These are phyloP conservation scores for Kwoniella sp. DNA, from an alignment of 768 basidiomycete species.

Conservation along the genomic window DNA sequence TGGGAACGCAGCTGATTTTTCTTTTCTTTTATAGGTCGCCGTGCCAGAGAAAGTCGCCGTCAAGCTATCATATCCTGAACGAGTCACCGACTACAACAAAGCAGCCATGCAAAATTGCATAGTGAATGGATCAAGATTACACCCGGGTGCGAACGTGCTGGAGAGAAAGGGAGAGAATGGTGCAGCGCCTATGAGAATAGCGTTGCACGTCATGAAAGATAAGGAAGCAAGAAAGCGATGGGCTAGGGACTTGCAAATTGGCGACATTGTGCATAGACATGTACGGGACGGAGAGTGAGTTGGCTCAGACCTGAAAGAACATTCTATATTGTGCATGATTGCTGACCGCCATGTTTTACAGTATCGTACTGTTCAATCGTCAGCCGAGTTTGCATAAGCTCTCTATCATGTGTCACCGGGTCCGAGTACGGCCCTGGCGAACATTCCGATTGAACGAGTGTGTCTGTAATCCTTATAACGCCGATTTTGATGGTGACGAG, in stretches of 20 bases:
- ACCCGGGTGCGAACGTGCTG: conserved; percentile 82
- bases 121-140: conserved; percentile 82
- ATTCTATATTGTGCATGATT: neutral
- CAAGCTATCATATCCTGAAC: conserved; percentile 92
- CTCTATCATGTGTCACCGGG: conserved; percentile 98
- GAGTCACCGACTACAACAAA: conserved; percentile 90
- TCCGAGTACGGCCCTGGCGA: conserved; percentile 88
- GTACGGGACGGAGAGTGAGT: conserved; percentile 82
- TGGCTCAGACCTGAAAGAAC: neutral
- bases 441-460: conserved; percentile 97
- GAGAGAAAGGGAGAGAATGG: conserved; percentile 34
- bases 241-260: conserved; percentile 78
- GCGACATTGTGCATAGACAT: conserved; percentile 93
- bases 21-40: conserved; percentile 62
- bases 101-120: conserved; percentile 73
- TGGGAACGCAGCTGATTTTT: neutral
- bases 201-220: conserved; percentile 46
- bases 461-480: conserved; percentile 98
- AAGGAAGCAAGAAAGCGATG: conserved; percentile 56
- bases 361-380: conserved; percentile 93
- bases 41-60: conserved; percentile 94
- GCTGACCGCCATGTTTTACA: conserved; percentile 33
- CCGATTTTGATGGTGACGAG: conserved; percentile 99
- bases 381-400: conserved; percentile 98
- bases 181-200: conserved; percentile 32